phyloP scores from a whole-genome alignment of 2,329 filamentous ascomycete species.

The Bertia moriformis region DNA sequence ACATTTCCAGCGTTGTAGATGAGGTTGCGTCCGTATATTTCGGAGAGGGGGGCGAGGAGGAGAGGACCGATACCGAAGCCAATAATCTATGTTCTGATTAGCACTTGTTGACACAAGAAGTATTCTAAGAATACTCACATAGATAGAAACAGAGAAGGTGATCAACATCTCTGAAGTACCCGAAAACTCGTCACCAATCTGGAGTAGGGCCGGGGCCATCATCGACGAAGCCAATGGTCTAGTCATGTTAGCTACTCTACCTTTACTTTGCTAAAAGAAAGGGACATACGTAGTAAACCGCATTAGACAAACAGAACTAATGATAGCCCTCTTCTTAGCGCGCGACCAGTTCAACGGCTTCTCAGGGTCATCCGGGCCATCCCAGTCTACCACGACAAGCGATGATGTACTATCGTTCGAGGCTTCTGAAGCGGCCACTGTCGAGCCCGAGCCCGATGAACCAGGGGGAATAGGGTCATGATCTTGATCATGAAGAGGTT shows the following conservation, averaged over 20 bases:
- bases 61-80: background rate
- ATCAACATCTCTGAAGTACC: no score
- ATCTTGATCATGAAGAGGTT: no score
- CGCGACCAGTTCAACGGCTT: conserved; percentile 21
- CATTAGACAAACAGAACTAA: conserved; percentile 2
- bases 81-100: no score
- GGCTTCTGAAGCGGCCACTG: no score
- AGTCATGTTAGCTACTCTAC: no score
- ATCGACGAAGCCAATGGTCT: conserved; percentile 3
- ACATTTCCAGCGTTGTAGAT: background rate
- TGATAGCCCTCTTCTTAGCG: conserved; percentile 17
- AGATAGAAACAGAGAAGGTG: no score
- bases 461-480: no score
- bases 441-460: no score
- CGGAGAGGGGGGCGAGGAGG: background rate
- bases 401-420: no score
- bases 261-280: no score
- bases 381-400: conserved; percentile 4
- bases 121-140: no score
- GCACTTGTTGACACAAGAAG: no score
- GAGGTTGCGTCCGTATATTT: background rate
- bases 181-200: conserved; percentile 24
- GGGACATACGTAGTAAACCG: conserved; percentile 4
- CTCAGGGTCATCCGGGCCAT: conserved; percentile 11
- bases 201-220: conserved; percentile 2